Evolutionary conservation across 2,329 filamentous ascomycete genomes (phyloP).

Genomic region (Botryosphaeria dothidea): DNA sequence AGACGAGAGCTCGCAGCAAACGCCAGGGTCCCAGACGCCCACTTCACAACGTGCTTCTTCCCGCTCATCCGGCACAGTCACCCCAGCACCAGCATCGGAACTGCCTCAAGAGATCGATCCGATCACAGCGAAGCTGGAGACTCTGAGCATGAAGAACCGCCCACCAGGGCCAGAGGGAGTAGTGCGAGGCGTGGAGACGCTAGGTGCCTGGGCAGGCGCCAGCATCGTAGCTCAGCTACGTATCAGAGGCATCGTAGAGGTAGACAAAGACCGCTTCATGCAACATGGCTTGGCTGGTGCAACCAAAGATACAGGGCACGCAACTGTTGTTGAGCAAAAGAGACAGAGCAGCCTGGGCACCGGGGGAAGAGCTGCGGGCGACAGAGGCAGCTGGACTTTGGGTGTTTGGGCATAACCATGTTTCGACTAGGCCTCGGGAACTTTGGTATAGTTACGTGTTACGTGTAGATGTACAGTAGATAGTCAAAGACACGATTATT

Average conservation of each 20-base stretch:
- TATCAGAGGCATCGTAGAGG: conserved; percentile 66
- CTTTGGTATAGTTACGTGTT: not conserved
- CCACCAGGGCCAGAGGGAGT: conserved; percentile 53
- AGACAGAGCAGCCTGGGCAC: conserved; percentile 11
- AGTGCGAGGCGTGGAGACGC: conserved; percentile 66
- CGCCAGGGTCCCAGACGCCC: not conserved
- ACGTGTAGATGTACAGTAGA: not conserved
- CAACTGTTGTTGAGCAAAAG: conserved; percentile 9
- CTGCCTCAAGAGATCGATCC: conserved; percentile 55
- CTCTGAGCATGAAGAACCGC: conserved; percentile 47
- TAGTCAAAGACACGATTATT: not conserved
- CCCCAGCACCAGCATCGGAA: conserved; percentile 39
- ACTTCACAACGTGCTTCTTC: conserved; percentile 4
- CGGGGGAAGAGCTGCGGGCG: conserved; percentile 25
- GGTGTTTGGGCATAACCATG: conserved; percentile 38
- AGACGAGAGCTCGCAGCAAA: not conserved
- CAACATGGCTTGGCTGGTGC: conserved; percentile 67
- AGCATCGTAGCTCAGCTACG: conserved; percentile 70
- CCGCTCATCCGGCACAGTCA: conserved; percentile 14
- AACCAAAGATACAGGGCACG: conserved; percentile 42
- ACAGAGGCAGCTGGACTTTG: conserved; percentile 40
- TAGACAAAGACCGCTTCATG: conserved; percentile 72
- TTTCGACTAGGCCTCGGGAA: not conserved
- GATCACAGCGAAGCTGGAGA: conserved; percentile 60
- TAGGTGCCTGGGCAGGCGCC: conserved; percentile 74